These are phyloP conservation scores for Austroboletus eburneus DNA, from an alignment of 768 basidiomycete genomes.

Conservation along the genomic window DNA sequence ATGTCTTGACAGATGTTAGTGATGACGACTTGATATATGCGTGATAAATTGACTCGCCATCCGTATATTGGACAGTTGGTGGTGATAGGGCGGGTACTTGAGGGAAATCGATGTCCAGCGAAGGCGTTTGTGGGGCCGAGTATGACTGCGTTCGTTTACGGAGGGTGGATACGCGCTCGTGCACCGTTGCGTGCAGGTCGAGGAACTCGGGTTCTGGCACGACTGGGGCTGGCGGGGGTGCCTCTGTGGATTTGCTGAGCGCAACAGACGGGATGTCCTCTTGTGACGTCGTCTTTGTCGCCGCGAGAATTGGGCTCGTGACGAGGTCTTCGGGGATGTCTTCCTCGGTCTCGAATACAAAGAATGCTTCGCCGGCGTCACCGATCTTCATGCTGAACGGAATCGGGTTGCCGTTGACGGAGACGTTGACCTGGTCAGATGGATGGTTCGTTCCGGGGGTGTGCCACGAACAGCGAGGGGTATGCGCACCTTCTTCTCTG, in stretches of 20 bases:
- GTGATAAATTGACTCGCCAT: constrained; percentile 37
- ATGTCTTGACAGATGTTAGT: constrained; percentile 45
- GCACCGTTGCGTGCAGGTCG: constrained; percentile 60
- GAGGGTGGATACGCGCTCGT: constrained; percentile 12
- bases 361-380: constrained; percentile 98
- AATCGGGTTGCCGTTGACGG: constrained; percentile 79
- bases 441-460: not conserved
- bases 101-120: constrained; percentile 42
- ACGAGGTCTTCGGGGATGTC: constrained; percentile 92
- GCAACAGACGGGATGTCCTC: constrained; percentile 27
- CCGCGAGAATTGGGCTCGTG: constrained; percentile 84
- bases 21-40: not conserved
- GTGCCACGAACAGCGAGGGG: not conserved
- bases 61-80: constrained; percentile 60
- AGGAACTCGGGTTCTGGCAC: constrained; percentile 74
- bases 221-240: constrained; percentile 8
- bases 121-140: constrained; percentile 29
- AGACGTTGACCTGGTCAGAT: constrained; percentile 71
- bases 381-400: constrained; percentile 99
- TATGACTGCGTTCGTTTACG: constrained; percentile 24
- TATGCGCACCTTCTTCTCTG: constrained; percentile 81
- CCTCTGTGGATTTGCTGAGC: constrained; percentile 15
- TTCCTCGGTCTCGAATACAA: constrained; percentile 94
- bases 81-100: constrained; percentile 40
- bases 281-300: constrained; percentile 38